These are phyloP conservation scores for Niveomyces coronatus DNA, from an alignment of 2,329 filamentous ascomycete genomes.

Conservation along the genomic window DNA sequence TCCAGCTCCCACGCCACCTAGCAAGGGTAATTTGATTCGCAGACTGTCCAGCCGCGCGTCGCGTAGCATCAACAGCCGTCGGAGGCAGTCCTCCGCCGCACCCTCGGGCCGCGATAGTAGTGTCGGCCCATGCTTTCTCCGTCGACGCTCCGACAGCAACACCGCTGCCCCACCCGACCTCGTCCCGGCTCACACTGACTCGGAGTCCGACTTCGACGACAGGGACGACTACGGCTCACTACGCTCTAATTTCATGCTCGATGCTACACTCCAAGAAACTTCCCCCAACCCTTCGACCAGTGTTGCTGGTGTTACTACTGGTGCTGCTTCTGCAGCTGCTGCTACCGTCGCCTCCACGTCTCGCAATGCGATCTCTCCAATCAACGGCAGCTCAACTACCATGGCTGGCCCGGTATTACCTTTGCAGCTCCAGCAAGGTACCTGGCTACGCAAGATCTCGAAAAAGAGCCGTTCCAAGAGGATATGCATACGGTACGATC, in stretches of 20 bases:
- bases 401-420: conserved; percentile 65
- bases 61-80: conserved; percentile 52
- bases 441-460: conserved; percentile 69
- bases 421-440: conserved; percentile 66
- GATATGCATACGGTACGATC: conserved; percentile 63
- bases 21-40: conserved; percentile 57
- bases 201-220: conserved; percentile 48
- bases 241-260: conserved; percentile 29
- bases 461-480: conserved; percentile 68
- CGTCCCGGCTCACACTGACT: conserved; percentile 33
- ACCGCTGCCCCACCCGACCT: conserved; percentile 51
- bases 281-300: conserved; percentile 34
- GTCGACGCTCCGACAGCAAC: conserved; percentile 83
- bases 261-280: conserved; percentile 35
- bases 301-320: no score
- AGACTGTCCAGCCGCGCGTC: conserved; percentile 74
- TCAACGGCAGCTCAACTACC: conserved; percentile 31
- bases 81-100: conserved; percentile 68
- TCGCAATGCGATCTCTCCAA: conserved; percentile 31
- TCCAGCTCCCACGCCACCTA: conserved; percentile 18
- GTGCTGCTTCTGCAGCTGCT: neutral
- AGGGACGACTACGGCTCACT: conserved; percentile 31
- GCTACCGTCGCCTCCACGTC: no score
- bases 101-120: conserved; percentile 76
- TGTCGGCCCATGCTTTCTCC: conserved; percentile 78